A percentile compares a stretch with the other conserved stretches of the same genome.
These are phyloP conservation scores for Metschnikowia matae DNA, from an alignment of 805 yeast species.

Conservation along the genomic window DNA sequence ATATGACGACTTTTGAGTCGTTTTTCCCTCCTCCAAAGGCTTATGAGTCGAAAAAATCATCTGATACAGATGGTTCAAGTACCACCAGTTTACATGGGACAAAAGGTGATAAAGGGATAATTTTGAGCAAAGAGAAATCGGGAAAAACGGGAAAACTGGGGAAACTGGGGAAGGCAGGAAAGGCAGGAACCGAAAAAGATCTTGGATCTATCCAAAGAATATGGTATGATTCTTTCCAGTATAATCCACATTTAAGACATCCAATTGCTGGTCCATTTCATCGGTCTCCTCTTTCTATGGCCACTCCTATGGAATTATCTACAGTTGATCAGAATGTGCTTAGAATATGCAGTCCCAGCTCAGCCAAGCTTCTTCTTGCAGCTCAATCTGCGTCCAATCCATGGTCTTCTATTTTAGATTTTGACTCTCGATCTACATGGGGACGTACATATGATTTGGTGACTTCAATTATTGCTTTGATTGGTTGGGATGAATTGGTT, in stretches of 20 bases:
- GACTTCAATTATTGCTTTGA: slow-evolving; percentile 57
- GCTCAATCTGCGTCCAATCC: slow-evolving; percentile 30
- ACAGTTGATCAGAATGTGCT: slow-evolving; percentile 31
- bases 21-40: slow-evolving; percentile 14
- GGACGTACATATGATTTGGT: slow-evolving; percentile 58
- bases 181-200: slow-evolving; percentile 6
- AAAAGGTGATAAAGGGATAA: not conserved
- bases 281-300: slow-evolving; percentile 33
- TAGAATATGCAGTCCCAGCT: slow-evolving; percentile 25
- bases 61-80: not conserved
- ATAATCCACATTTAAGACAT: slow-evolving; percentile 30
- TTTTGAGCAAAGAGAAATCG: not conserved
- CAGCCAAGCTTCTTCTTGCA: slow-evolving; percentile 25
- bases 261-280: slow-evolving; percentile 35
- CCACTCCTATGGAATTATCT: slow-evolving; percentile 31
- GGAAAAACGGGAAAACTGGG: not conserved
- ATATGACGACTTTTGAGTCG: slow-evolving; percentile 13
- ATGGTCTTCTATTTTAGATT: slow-evolving; percentile 29
- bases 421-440: slow-evolving; percentile 35
- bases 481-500: slow-evolving; percentile 83
- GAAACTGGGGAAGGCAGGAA: not conserved
- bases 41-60: not conserved
- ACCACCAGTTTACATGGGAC: not conserved
- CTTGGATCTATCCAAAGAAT: slow-evolving; percentile 29
- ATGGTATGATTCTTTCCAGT: slow-evolving; percentile 31